A percentile compares a stretch with the other conserved stretches of the same genome.
phyloP scores from a whole-genome alignment of 345 rosid genomes.

The Populus tremula region DNA sequence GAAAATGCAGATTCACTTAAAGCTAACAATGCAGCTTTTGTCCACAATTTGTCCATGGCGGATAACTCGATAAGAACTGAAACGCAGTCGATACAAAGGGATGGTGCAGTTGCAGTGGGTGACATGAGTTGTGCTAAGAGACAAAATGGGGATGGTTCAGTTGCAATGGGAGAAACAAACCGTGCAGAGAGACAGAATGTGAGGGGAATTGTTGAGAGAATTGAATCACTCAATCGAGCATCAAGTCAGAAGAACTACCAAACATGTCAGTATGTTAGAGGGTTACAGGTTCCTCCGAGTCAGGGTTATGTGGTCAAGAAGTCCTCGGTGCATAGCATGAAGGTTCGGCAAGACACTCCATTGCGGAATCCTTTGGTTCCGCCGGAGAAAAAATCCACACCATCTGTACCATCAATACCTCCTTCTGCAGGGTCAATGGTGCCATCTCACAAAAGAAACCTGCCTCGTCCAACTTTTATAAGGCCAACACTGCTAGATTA shows the following conservation, averaged over 20 bases:
- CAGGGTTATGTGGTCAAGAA: not conserved
- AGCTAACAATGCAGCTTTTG: not conserved
- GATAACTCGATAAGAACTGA: not conserved
- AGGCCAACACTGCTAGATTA: constrained; percentile 6
- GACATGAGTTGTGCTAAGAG: not conserved
- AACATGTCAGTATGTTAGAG: not conserved
- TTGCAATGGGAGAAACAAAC: too few relatives aligned
- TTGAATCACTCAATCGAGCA: not conserved
- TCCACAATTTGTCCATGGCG: not conserved
- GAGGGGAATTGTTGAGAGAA: not conserved
- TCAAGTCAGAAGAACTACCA: not conserved
- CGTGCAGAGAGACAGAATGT: not conserved
- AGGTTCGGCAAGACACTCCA: not conserved
- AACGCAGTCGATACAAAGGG: not conserved
- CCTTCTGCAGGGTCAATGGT: not conserved
- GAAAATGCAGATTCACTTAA: not conserved
- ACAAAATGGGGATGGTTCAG: too few relatives aligned
- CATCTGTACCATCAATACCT: not conserved
- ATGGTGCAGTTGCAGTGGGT: not conserved
- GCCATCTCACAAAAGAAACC: not conserved
- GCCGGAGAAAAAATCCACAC: not conserved
- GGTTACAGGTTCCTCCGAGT: not conserved
- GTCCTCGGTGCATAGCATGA: not conserved
- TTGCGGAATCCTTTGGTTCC: not conserved
- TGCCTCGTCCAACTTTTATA: not conserved